Base-by-base conservation (phyloP, 2,329 filamentous ascomycete genomes). In the Penicillium crustosum region DNA sequence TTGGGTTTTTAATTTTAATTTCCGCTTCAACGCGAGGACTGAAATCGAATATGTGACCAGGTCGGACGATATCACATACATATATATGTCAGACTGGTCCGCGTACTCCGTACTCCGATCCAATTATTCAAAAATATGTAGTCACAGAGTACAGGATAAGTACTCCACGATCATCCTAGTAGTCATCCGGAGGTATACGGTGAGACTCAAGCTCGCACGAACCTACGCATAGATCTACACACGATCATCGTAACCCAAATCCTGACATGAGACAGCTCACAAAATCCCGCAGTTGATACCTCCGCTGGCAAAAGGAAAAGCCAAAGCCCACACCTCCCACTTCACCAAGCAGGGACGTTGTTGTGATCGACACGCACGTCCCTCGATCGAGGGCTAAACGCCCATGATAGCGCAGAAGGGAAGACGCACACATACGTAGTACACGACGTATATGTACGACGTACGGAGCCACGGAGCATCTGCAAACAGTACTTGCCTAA, bases 211-310 rank as follows among this genome's bases (percentile, higher is more conserved):
- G 35, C 25, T 42, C 43, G 43, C 33, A 55, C 45, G 27, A 50
- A 29, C 47, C 47, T 15, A 47, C 12, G 21, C 27, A 27, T 36
- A 47, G 31, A 55, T 55, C 47, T 38, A 51, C 47, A 13, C 53
- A 59, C 51, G 62, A 63, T 63, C 63, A 49, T 45, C 61, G 6
- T 33, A 43, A 53, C 55, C 53, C 33, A 58, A 45, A 50, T 35
- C 42, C 52, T 67, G 65, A 67, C 65, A 67, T 66, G 59, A 62
- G 63, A 67, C 25, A 65, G 53, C 41, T 66, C 65, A 65, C 54
- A 62, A 62, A 62, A 57, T 23, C 19, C 2, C 19, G 33, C 35
- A 61, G 41, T 38, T 58, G 61, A 66, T 59, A 65, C 59, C 44
- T 59, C 59, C 48, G n/a, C 60, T 33, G n/a, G 45, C 17, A n/a